phyloP scores from a whole-genome alignment of 23 red algal genomes.

The Chondrus crispus region DNA sequence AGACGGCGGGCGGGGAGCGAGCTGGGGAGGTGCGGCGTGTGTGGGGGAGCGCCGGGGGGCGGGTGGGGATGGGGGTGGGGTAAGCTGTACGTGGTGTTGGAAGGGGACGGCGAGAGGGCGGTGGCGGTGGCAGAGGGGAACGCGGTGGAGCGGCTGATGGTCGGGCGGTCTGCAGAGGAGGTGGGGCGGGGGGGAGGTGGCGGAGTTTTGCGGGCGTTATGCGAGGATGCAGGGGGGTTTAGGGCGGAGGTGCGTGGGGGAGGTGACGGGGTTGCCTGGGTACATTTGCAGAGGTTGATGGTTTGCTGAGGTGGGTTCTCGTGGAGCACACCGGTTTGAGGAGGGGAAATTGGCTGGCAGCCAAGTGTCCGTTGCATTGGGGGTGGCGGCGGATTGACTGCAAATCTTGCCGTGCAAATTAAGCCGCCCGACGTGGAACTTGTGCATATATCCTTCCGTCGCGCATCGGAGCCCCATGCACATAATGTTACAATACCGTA shows the following conservation, averaged over 20 bases:
- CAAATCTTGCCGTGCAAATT: no score
- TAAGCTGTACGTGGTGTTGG: neutral
- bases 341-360: no score
- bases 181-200: neutral
- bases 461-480: no score
- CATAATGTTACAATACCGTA: no score
- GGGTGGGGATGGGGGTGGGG: neutral
- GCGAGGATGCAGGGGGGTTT: neutral
- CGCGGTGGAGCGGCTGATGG: neutral
- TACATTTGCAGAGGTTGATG: neutral
- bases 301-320: no score
- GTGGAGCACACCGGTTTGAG: no score
- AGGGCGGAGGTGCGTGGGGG: neutral
- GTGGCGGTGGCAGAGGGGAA: neutral
- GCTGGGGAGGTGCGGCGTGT: neutral
- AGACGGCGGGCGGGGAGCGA: constrained; percentile 7
- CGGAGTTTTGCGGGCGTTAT: neutral
- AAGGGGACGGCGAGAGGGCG: neutral
- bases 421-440: no score
- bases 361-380: no score
- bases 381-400: no score
- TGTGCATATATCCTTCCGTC: no score
- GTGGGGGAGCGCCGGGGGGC: neutral
- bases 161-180: constrained; percentile 11
- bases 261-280: neutral